Evolutionary conservation across 306 rosid genomes (phyloP).

Genomic region (Bauhinia variegata): DNA sequence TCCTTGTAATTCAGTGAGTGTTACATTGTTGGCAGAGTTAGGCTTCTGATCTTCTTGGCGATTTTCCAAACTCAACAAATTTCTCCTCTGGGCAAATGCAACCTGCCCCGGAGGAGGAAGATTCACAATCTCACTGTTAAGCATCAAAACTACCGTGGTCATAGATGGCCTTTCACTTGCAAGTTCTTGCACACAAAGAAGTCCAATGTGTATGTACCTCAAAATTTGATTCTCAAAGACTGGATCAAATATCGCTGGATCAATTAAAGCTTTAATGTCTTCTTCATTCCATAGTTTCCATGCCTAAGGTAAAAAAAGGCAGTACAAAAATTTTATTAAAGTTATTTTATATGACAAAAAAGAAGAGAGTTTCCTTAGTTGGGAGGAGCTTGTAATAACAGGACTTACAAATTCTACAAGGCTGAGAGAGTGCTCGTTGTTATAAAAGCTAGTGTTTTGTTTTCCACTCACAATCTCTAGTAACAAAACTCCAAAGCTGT

Average conservation of each 20-base stretch:
- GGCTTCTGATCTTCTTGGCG: too few species aligned
- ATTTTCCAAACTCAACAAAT: too few species aligned
- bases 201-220: not conserved
- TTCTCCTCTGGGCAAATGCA: not conserved
- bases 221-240: not conserved
- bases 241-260: not conserved
- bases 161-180: conserved; percentile 26
- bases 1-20: too few species aligned
- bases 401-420: conserved; percentile 36
- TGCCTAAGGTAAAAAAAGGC: not conserved
- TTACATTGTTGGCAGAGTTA: too few species aligned
- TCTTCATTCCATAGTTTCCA: conserved; percentile 6
- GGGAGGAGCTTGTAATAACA: not conserved
- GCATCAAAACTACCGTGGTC: conserved; percentile 29
- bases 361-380: not conserved
- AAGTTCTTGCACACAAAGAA: conserved; percentile 22
- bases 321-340: too few species aligned
- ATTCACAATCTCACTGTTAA: conserved; percentile 19
- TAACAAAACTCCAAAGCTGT: conserved; percentile 41
- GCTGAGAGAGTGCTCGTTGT: conserved; percentile 31
- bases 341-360: too few species aligned
- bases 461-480: conserved; percentile 43
- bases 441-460: conserved; percentile 42
- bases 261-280: not conserved
- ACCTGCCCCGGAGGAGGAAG: conserved; percentile 5